A percentile compares a stretch with the other conserved stretches of the same genome.
Evolutionary conservation across 495 filamentous ascomycete species (phyloP).

Genomic region (Penicillium canariense): DNA sequence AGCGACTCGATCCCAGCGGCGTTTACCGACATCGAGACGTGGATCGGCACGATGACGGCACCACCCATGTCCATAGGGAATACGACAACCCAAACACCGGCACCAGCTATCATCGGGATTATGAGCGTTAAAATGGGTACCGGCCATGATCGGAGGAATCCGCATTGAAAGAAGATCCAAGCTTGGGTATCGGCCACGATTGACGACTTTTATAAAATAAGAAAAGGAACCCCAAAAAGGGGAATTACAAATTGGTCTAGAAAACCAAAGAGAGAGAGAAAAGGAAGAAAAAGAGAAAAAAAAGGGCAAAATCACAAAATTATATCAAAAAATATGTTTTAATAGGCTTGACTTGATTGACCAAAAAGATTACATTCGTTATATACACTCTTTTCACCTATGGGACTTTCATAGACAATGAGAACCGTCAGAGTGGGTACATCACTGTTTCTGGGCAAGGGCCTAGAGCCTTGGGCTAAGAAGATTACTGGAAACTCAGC

Average conservation of each 20-base stretch:
- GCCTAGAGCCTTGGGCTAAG: neutral
- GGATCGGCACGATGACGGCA: constrained; percentile 34
- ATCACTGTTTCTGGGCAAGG: neutral
- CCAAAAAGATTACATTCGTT: constrained; percentile 8
- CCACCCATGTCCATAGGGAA: constrained; percentile 34
- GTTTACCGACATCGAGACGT: constrained; percentile 38
- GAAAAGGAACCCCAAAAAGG: neutral
- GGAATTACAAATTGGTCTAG: neutral
- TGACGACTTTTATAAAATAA: neutral
- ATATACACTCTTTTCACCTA: neutral
- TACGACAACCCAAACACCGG: constrained; percentile 42
- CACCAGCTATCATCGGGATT: constrained; percentile 34
- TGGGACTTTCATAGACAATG: neutral
- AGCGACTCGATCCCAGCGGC: constrained; percentile 30
- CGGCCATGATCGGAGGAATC: neutral
- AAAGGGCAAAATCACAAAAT: neutral
- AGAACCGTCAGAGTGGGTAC: neutral
- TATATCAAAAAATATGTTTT: constrained; percentile 4
- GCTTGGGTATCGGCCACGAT: neutral
- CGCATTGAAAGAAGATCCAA: neutral
- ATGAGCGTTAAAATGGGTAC: constrained; percentile 20
- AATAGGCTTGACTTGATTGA: neutral
- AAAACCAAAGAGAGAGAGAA: neutral
- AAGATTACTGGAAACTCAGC: neutral
- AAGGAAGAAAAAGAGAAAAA: neutral